Evolutionary conservation across 345 rosid species (phyloP).

Genomic region (Nasturtium officinale): DNA sequence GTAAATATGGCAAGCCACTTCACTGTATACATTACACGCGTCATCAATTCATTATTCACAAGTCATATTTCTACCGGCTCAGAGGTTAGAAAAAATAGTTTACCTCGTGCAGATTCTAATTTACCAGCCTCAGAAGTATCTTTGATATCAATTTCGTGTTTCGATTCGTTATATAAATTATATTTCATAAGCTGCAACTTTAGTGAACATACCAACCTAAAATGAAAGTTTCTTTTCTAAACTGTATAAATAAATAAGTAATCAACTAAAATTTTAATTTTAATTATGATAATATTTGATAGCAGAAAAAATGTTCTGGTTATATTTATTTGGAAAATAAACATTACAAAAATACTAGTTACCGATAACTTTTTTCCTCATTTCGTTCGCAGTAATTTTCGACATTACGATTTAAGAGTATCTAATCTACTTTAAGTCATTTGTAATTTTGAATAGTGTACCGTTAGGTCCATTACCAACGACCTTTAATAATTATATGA

Average conservation of each 20-base stretch:
- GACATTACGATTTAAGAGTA: background rate
- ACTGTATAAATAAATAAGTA: too few relatives aligned
- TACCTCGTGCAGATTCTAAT: background rate
- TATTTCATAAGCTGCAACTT: too few relatives aligned
- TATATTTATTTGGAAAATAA: background rate
- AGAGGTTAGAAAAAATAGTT: background rate
- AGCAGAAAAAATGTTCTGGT: background rate
- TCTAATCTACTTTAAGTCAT: background rate
- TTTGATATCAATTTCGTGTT: background rate
- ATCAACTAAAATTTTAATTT: background rate
- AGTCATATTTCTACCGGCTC: constrained; percentile 4
- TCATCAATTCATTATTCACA: background rate
- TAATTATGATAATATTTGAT: too few relatives aligned
- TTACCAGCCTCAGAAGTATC: background rate
- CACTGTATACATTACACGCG: background rate
- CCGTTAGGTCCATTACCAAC: background rate
- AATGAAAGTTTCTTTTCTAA: too few relatives aligned
- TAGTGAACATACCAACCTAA: too few relatives aligned
- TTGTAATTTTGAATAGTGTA: background rate
- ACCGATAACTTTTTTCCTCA: background rate
- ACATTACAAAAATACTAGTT: background rate
- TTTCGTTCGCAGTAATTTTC: background rate
- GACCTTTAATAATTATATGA: background rate
- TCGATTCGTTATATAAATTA: too few relatives aligned
- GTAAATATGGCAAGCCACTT: background rate